These are phyloP conservation scores for Pyricularia sp. DNA, from an alignment of 2,329 filamentous ascomycete genomes.

Conservation along the genomic window DNA sequence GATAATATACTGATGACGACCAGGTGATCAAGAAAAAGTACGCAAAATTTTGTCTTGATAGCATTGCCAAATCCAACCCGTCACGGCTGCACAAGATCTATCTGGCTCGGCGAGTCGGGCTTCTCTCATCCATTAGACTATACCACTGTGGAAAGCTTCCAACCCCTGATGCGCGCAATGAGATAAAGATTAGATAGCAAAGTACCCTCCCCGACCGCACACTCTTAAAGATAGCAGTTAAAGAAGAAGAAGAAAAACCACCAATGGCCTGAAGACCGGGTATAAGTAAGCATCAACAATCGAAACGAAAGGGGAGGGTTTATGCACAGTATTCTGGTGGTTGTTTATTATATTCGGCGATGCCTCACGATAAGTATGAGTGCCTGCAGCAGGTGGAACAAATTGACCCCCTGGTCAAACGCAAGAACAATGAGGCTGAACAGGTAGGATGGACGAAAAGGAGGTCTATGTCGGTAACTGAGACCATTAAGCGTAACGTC, in stretches of 20 bases:
- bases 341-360: constrained; percentile 8
- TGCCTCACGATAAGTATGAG: constrained; percentile 3
- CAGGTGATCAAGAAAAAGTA: not conserved
- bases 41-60: not conserved
- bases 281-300: constrained; percentile 25
- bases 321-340: not conserved
- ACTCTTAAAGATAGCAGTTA: not conserved
- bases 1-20: not conserved
- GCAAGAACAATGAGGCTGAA: constrained; percentile 7
- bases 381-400: not conserved
- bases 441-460: constrained; percentile 14
- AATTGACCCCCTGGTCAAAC: constrained; percentile 1
- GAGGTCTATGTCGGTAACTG: constrained; percentile 17
- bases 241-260: constrained; percentile 15
- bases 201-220: constrained; percentile 16
- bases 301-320: constrained; percentile 21
- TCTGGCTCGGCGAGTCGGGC: not conserved
- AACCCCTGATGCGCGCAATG: not conserved
- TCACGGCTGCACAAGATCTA: not conserved
- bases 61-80: not conserved
- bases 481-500: constrained; percentile 22
- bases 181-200: constrained; percentile 12
- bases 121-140: not conserved
- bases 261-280: constrained; percentile 19
- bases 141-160: not conserved